phyloP scores from a whole-genome alignment of 495 filamentous ascomycete species.

The Neurospora sp. region DNA sequence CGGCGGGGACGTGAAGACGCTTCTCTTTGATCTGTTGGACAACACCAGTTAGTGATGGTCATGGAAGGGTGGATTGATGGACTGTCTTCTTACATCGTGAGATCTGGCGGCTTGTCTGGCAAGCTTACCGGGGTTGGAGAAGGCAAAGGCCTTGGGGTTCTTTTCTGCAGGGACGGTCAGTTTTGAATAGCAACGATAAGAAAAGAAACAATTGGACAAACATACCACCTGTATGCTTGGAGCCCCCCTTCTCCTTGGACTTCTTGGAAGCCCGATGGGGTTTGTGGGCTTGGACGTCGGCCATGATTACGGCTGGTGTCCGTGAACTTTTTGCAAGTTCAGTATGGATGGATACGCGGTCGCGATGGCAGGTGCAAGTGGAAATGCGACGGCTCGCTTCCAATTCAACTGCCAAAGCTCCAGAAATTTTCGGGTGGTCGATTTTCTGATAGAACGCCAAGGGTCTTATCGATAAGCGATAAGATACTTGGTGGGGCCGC shows the following conservation, averaged over 20 bases:
- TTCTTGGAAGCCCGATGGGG: conserved; percentile 77
- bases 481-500: conserved; percentile 3
- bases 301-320: conserved; percentile 37
- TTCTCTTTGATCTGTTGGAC: conserved; percentile 74
- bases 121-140: conserved; percentile 74
- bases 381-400: conserved; percentile 1
- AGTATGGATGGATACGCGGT: not conserved
- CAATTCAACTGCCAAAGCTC: conserved; percentile 10
- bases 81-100: conserved; percentile 59
- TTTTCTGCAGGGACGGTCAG: conserved; percentile 34
- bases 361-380: not conserved
- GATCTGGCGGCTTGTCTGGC: conserved; percentile 78
- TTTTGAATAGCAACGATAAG: not conserved
- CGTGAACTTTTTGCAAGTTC: not conserved
- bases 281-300: conserved; percentile 71
- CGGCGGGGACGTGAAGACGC: conserved; percentile 85
- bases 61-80: not conserved
- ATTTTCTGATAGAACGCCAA: conserved; percentile 3
- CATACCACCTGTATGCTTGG: conserved; percentile 28
- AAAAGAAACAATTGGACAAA: not conserved
- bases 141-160: conserved; percentile 91
- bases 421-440: conserved; percentile 22
- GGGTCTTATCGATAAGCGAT: conserved; percentile 17
- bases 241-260: conserved; percentile 85
- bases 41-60: conserved; percentile 2